Conservation (phyloP, 768 basidiomycete species). For the Wakefieldia striispora region DNA sequence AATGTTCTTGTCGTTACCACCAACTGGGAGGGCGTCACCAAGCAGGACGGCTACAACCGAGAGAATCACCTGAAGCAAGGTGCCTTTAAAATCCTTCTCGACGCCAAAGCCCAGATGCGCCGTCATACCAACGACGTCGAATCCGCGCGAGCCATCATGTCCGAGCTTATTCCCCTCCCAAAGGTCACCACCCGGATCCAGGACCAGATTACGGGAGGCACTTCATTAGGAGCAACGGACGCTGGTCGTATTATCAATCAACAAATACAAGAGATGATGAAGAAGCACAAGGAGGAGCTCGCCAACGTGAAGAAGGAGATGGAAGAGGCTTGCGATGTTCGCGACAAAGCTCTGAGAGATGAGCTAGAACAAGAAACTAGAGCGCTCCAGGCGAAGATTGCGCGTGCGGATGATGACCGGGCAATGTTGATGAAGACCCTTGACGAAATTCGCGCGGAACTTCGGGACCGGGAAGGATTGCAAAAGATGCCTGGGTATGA, state of each 20-base stretch:
- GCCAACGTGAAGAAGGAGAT: too few relatives aligned
- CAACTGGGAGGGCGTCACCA: constrained; percentile 40
- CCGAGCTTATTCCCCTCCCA: constrained; percentile 34
- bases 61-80: constrained; percentile 34
- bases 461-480: too few relatives aligned
- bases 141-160: constrained; percentile 42
- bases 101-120: constrained; percentile 38
- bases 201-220: background rate
- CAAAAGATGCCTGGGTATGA: too few relatives aligned
- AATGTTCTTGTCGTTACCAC: constrained; percentile 47
- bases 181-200: constrained; percentile 45
- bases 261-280: too few relatives aligned
- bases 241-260: too few relatives aligned
- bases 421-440: background rate
- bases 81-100: constrained; percentile 40
- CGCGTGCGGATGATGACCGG: background rate
- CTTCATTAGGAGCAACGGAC: too few relatives aligned
- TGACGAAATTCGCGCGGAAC: too few relatives aligned
- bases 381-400: constrained; percentile 24
- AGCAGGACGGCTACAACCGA: constrained; percentile 23
- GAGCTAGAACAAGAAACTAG: background rate
- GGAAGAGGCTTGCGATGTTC: too few relatives aligned
- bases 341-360: too few relatives aligned
- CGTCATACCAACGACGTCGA: constrained; percentile 37
- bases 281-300: too few relatives aligned